Evolutionary conservation across 495 filamentous ascomycete species (phyloP), one percentile per base, ranked within the genome.

Genomic region (Neurospora hispaniola): DNA sequence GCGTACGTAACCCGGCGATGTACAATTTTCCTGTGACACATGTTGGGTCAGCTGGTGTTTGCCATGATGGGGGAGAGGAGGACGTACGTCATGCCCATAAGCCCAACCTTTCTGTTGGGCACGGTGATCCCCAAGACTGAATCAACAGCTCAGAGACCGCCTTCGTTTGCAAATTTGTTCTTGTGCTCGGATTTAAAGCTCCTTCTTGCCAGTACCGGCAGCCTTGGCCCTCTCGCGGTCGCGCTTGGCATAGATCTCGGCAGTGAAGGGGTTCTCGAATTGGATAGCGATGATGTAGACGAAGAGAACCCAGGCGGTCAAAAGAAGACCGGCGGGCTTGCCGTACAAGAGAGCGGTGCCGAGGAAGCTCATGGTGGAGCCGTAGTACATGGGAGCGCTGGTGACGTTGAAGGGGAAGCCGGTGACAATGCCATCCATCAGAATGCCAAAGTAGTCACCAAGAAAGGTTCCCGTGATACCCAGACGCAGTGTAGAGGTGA

Each of bases 251-350:
- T 98, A 99, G 75, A 99, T 99, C 74, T 88, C 92, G 1, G 89
- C 89, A 42, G 96, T 99, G 83, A 99, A 99, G n/a, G 95, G 95
- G 85, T 99, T 96, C 82, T 99, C 96, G 83, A 91, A 98, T 77
- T 85, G 85, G 77, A 97, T 87, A 70, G 96, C 96, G 75, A 97
- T 84, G 78, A 88, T 85, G 82, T 99, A 99, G 70, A 92, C 86
- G 38, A 90, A 80, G 76, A 92, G 88, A 35, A 98, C 96, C 82
- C 90, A 83, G 7, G 81, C 83, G 0, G 94, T 93, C 80, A 98
- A 80, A 69, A 93, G 79, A 46, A 98, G 74, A 6, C 96, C 96
- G 2, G 96, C 96, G 3, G 94, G 95, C 82, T 93, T 94, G 72
- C 93, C 96, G 77, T 90, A 93, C 79, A 93, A 86, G 27, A 99